Evolutionary conservation across 2,329 filamentous ascomycete genomes (phyloP).

Genomic region (Raffaelea arxii): DNA sequence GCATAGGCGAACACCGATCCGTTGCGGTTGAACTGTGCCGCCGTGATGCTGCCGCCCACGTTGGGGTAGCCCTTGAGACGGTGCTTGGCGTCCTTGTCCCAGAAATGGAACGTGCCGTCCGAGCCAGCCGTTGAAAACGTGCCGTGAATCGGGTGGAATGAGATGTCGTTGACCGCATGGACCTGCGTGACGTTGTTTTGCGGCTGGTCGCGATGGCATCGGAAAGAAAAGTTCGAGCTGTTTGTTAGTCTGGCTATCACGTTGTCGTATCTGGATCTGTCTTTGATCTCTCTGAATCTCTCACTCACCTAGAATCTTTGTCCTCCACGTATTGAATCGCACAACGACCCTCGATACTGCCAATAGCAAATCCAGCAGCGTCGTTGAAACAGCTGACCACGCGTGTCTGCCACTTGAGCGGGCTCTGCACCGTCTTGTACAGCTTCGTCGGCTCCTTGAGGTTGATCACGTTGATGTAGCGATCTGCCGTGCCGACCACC

Average conservation of each 20-base stretch:
- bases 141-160: constrained; percentile 91
- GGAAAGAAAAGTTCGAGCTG: constrained; percentile 95
- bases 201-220: constrained; percentile 84
- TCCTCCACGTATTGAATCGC: constrained; percentile 98
- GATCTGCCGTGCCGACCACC: constrained; percentile 86
- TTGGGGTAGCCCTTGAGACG: constrained; percentile 79
- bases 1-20: constrained; percentile 83
- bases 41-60: constrained; percentile 77
- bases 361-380: constrained; percentile 84
- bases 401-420: constrained; percentile 95
- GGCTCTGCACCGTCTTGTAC: constrained; percentile 94
- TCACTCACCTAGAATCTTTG: constrained; percentile 66
- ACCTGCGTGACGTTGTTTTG: constrained; percentile 74
- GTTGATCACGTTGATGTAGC: constrained; percentile 93
- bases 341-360: constrained; percentile 92
- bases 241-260: constrained; percentile 6
- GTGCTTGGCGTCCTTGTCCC: constrained; percentile 89
- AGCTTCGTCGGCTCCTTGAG: constrained; percentile 79
- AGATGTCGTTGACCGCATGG: constrained; percentile 93
- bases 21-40: constrained; percentile 82
- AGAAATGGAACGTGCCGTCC: constrained; percentile 95
- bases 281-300: no score
- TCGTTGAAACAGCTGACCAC: constrained; percentile 94
- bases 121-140: constrained; percentile 97
- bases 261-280: no score